Evolutionary conservation across 225 moss, liverwort and hornwort species (phyloP).

Genomic region (Bryum argenteum): DNA sequence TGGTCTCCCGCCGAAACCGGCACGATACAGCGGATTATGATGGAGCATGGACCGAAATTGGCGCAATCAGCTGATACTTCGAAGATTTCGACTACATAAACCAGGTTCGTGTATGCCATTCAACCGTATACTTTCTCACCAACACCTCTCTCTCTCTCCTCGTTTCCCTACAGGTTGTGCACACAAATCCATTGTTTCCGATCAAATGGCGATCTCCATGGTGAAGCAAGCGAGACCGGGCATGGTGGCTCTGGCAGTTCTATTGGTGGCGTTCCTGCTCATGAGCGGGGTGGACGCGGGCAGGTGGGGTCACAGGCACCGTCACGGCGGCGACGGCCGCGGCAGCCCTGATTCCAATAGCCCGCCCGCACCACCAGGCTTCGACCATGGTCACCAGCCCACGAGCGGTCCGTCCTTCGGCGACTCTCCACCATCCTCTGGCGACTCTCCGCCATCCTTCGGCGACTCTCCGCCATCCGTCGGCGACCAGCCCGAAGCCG

Average conservation of each 20-base stretch:
- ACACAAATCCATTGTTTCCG: neutral
- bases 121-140: neutral
- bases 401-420: neutral
- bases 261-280: constrained; percentile 16
- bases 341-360: neutral
- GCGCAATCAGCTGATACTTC: neutral
- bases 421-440: too few relatives aligned
- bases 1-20: neutral
- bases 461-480: too few relatives aligned
- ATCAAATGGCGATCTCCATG: neutral
- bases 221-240: constrained; percentile 6
- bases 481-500: neutral
- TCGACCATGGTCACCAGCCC: constrained; percentile 8
- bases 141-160: neutral
- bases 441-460: too few relatives aligned
- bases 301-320: constrained; percentile 6
- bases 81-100: neutral
- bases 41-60: constrained; percentile 5
- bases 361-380: constrained; percentile 34
- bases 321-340: neutral
- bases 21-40: neutral
- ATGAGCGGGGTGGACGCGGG: constrained; percentile 15
- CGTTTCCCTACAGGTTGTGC: neutral
- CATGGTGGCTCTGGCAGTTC: constrained; percentile 20
- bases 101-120: neutral